phyloP scores from a whole-genome alignment of 768 basidiomycete genomes.

The Lentinula aciculospora region DNA sequence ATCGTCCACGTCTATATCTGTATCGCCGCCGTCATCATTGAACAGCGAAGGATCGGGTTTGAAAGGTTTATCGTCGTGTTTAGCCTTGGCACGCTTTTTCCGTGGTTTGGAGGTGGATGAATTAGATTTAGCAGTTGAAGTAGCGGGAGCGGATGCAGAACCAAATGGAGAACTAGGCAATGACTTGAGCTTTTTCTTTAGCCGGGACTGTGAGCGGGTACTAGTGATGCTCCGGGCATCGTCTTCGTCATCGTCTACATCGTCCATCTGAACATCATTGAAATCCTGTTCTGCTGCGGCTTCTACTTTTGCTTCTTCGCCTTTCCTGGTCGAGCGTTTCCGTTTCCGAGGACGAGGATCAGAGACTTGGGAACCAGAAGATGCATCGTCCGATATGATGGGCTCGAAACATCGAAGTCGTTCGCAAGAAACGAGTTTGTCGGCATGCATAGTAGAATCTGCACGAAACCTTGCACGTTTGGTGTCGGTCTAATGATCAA shows the following conservation, averaged over 20 bases:
- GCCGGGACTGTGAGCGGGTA: conserved; percentile 8
- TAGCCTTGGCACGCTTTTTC: conserved; percentile 11
- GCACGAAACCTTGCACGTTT: conserved; percentile 77
- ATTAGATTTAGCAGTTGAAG: neutral
- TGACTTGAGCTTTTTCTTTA: conserved; percentile 1
- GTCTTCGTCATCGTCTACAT: conserved; percentile 7
- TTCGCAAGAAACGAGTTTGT: conserved; percentile 63
- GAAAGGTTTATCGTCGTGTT: conserved; percentile 10
- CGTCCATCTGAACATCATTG: neutral
- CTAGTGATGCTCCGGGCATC: conserved; percentile 14
- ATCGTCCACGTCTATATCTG: conserved; percentile 12
- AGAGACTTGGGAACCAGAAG: conserved; percentile 17
- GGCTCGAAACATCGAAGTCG: conserved; percentile 49
- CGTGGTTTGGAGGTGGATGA: conserved; percentile 13
- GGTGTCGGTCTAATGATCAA: conserved; percentile 47
- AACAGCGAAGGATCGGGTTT: conserved; percentile 6
- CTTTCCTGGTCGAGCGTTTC: conserved; percentile 15
- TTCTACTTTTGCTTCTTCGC: conserved; percentile 8
- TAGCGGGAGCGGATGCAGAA: conserved; percentile 10
- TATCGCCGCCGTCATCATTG: conserved; percentile 7
- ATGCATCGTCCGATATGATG: conserved; percentile 15
- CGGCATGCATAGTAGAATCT: conserved; percentile 62
- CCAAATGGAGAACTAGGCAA: conserved; percentile 5
- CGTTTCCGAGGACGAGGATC: conserved; percentile 12
- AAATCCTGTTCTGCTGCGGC: neutral